Conservation (phyloP, 106 monocot genomes). For the Dactylorhiza incarnata region DNA sequence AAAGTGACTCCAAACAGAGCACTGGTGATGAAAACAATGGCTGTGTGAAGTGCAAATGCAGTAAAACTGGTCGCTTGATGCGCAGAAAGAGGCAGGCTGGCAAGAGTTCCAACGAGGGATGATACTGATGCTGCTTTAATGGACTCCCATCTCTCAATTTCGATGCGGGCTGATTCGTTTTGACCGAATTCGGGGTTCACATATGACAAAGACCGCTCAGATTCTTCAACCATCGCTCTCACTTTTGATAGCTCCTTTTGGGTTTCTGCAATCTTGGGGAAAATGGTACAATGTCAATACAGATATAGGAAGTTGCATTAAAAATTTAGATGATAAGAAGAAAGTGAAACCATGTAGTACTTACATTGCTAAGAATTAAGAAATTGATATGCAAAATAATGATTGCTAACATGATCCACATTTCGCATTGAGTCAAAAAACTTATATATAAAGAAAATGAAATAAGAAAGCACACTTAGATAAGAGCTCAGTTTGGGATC, state of each 20-base stretch:
- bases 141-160: conserved; percentile 68
- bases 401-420: no score
- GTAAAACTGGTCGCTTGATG: conserved; percentile 38
- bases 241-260: conserved; percentile 64
- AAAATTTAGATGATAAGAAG: background rate
- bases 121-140: conserved; percentile 67
- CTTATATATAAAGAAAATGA: no score
- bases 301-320: background rate
- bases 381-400: no score
- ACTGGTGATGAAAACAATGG: conserved; percentile 47
- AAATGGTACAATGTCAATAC: background rate
- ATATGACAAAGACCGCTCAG: conserved; percentile 41
- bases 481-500: no score
- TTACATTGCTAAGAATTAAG: no score
- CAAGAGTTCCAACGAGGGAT: conserved; percentile 53
- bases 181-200: background rate
- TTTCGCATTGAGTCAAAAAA: no score
- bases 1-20: conserved; percentile 87
- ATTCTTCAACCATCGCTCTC: conserved; percentile 65
- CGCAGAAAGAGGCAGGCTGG: conserved; percentile 60
- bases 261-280: conserved; percentile 59
- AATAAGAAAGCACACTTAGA: no score
- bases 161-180: conserved; percentile 18
- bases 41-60: conserved; percentile 30
- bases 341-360: no score